Base-by-base conservation (phyloP, 2,329 filamentous ascomycete genomes). In the Neodidymelliopsis sp. region DNA sequence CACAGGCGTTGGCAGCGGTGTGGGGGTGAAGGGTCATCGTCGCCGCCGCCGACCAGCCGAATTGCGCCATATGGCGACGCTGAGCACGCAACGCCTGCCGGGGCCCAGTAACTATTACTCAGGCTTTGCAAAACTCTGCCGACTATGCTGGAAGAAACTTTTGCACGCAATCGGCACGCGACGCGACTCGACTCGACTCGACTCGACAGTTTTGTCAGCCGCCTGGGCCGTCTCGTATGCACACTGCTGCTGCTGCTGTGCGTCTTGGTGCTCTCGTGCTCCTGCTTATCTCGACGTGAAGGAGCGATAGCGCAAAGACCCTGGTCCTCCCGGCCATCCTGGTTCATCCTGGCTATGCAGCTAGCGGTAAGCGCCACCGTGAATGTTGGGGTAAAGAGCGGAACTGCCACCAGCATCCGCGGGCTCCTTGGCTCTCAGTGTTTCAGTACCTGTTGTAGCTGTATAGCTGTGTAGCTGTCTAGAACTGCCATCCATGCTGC, bases 361-460 rank as follows among this genome's bases (percentile, higher is more conserved):
- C 49, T 52, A 52, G 37, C 37, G 41, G 38, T 24, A 44, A 39
- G 37, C 49, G 42, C 36, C 25, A 27, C 28, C 3, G 27, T 46
- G 49, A 51, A 52, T 38, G 49, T 38, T 52, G 49, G 49, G 49
- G 49, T 42, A 52, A 12, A 34, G 22, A 48, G 37, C 29, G 45
- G 40, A 39, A 18, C 46, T 37, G 38, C 37, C 31, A 37, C 18
- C 19, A 15, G 11, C 37, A 20, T 25, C 39, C 39, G 33, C 45
- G 45, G 36, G 23, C 19, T 33, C 16, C 27, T 43, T 19, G 22
- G 28, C 34, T 33, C 13, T 30, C 39, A 43, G 29, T 16, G 34
- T 30, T 41, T 24, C 30, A 13, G 41, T 19, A 22, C 47, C 41
- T 35, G 40, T 24, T 40, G 2, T 24, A 24, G 20, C n/a, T n/a